Conservation (phyloP, 1,284 basidiomycete genomes). For the Blastosporella zonata region DNA sequence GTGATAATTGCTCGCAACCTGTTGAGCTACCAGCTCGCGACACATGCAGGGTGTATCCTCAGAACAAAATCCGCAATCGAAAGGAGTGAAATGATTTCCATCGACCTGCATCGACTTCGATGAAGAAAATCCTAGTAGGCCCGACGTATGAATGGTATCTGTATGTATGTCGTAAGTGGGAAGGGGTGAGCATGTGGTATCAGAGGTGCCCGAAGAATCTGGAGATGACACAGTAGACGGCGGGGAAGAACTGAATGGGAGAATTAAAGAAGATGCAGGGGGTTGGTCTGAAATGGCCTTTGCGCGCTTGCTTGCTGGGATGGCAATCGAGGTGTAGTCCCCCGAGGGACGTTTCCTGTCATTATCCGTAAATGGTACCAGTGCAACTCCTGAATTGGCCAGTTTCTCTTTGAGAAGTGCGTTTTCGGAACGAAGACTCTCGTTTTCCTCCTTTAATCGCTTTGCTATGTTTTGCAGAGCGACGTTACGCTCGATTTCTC, state of each 20-base stretch:
- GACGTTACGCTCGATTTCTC: slow-evolving; percentile 86
- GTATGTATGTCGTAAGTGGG: slow-evolving; percentile 33
- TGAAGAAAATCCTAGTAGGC: slow-evolving; percentile 28
- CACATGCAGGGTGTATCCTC: slow-evolving; percentile 73
- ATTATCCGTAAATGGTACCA: slow-evolving; percentile 29
- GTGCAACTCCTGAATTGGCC: slow-evolving; percentile 46
- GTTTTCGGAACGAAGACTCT: slow-evolving; percentile 66
- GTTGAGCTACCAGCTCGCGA: slow-evolving; percentile 56
- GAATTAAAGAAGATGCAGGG: slow-evolving; percentile 20
- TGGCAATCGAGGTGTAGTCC: slow-evolving; percentile 41
- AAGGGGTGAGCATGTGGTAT: slow-evolving; percentile 44
- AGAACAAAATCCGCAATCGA: slow-evolving; percentile 69
- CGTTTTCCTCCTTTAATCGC: slow-evolving; percentile 86
- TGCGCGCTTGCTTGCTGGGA: slow-evolving; percentile 43
- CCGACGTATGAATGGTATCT: slow-evolving; percentile 27
- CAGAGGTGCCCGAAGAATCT: slow-evolving; percentile 42
- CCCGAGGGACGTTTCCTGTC: slow-evolving; percentile 53
- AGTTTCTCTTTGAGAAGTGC: slow-evolving; percentile 58
- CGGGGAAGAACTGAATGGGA: slow-evolving; percentile 33
- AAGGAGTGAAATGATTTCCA: slow-evolving; percentile 27
- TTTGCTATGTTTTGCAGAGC: slow-evolving; percentile 84
- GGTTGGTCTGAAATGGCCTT: slow-evolving; percentile 34
- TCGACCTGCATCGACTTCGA: slow-evolving; percentile 23
- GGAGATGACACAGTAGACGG: slow-evolving; percentile 55
- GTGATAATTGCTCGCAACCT: slow-evolving; percentile 33